phyloP scores from a whole-genome alignment of 2,329 filamentous ascomycete genomes.

The Aspergillus felis region DNA sequence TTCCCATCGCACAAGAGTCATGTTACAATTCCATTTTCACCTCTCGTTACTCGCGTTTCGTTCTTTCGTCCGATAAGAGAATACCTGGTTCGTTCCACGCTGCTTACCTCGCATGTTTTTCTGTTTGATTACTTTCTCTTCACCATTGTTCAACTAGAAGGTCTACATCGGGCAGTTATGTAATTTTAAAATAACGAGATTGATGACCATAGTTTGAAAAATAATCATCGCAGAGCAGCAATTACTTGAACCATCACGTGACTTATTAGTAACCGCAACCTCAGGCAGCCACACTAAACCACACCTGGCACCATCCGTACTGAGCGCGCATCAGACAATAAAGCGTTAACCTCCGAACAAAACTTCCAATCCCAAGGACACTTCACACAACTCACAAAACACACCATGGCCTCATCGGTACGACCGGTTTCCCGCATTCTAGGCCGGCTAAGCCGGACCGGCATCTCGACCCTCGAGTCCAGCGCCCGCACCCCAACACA shows the following conservation, averaged over 20 bases:
- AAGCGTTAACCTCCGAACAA: slow-evolving; percentile 1
- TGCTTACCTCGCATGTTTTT: background rate
- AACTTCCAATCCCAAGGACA: background rate
- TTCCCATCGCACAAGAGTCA: slow-evolving; percentile 1
- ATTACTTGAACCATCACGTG: slow-evolving; percentile 4
- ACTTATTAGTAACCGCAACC: background rate
- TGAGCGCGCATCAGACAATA: background rate
- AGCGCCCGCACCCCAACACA: slow-evolving; percentile 1
- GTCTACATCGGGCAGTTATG: slow-evolving; percentile 11
- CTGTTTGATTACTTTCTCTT: background rate
- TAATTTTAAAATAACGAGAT: slow-evolving; percentile 17
- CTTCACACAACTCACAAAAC: background rate
- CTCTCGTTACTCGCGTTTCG: slow-evolving; percentile 3
- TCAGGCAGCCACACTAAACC: slow-evolving; percentile 18
- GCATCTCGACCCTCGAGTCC: slow-evolving; percentile 7
- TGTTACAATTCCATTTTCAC: background rate
- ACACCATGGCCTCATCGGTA: slow-evolving; percentile 26
- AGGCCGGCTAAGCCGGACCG: slow-evolving; percentile 10
- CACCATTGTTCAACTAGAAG: slow-evolving; percentile 2
- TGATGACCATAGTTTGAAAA: slow-evolving; percentile 3
- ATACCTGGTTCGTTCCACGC: slow-evolving; percentile 3
- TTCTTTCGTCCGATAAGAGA: slow-evolving; percentile 1
- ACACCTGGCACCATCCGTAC: slow-evolving; percentile 9
- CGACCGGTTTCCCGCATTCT: slow-evolving; percentile 16
- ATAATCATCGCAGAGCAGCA: background rate